A percentile compares a stretch with the other conserved stretches of the same genome.
Evolutionary conservation across 1,284 basidiomycete genomes (phyloP).

Genomic region (Farysia itapuensis): DNA sequence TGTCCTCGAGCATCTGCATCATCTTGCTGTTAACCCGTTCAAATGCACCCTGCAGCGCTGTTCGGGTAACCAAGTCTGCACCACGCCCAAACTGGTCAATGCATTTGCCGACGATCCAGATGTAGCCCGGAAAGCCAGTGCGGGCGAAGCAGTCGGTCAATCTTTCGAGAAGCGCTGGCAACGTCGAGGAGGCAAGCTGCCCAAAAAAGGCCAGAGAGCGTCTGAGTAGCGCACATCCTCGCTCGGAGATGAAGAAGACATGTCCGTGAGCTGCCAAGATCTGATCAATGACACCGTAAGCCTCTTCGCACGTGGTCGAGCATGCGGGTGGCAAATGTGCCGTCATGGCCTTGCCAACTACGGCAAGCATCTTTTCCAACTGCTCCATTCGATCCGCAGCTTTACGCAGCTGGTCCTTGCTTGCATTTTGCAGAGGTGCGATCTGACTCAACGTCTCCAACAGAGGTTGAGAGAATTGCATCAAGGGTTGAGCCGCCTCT

Average conservation of each 20-base stretch:
- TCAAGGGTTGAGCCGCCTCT: slow-evolving; percentile 78
- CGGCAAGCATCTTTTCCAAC: slow-evolving; percentile 47
- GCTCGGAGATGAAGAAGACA: slow-evolving; percentile 78
- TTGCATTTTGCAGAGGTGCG: slow-evolving; percentile 34
- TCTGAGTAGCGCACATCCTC: slow-evolving; percentile 81
- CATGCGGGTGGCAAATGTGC: slow-evolving; percentile 72
- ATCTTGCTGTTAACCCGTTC: slow-evolving; percentile 47
- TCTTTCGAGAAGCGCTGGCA: slow-evolving; percentile 72
- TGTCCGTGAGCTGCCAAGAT: slow-evolving; percentile 80
- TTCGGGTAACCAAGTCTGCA: slow-evolving; percentile 22
- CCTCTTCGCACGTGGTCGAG: slow-evolving; percentile 74
- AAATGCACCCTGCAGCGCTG: slow-evolving; percentile 37
- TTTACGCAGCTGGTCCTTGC: slow-evolving; percentile 69
- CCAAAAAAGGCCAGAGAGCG: slow-evolving; percentile 83
- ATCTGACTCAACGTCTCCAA: slow-evolving; percentile 63
- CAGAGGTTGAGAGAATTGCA: slow-evolving; percentile 73
- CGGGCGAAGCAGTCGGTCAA: slow-evolving; percentile 78
- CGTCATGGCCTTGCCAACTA: slow-evolving; percentile 18
- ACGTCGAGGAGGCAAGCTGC: slow-evolving; percentile 68
- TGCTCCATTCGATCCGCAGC: slow-evolving; percentile 68
- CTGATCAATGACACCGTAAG: slow-evolving; percentile 79
- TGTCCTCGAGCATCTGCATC: slow-evolving; percentile 29
- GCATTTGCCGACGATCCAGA: slow-evolving; percentile 91
- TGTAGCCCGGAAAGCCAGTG: slow-evolving; percentile 81
- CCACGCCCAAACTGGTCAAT: slow-evolving; percentile 46